Percentiles rank a stretch among this genome's conserved stretches.
Conservation (phyloP, 139 green algal species). For the Desmodesmus armatus region DNA sequence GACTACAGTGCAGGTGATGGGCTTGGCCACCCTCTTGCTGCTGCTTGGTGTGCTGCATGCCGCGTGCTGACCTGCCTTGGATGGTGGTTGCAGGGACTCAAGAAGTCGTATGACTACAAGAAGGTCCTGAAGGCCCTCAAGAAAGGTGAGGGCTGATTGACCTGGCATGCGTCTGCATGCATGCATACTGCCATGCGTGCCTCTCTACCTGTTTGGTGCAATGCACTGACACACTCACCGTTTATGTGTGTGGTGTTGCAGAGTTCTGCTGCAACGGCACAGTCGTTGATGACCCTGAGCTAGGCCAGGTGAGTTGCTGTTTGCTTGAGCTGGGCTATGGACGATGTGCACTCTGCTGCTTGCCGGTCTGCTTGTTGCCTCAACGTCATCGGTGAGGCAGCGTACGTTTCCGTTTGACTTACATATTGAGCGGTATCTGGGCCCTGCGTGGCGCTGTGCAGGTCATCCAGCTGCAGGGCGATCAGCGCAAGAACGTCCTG, state of each 20-base stretch:
- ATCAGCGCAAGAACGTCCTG: slow-evolving; percentile 99
- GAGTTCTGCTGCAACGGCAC: slow-evolving; percentile 99
- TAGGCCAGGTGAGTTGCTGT: slow-evolving; percentile 80
- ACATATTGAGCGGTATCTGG: background rate
- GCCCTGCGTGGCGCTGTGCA: slow-evolving; percentile 27
- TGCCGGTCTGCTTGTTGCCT: too few relatives aligned
- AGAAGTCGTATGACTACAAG: slow-evolving; percentile 96
- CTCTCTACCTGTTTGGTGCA: background rate
- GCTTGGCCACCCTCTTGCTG: background rate
- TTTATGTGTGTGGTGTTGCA: slow-evolving; percentile 41
- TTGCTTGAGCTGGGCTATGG: too few relatives aligned
- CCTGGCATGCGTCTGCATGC: background rate
- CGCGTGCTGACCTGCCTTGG: too few relatives aligned
- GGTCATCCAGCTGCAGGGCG: slow-evolving; percentile 98
- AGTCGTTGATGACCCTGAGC: slow-evolving; percentile 97
- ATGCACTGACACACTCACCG: background rate
- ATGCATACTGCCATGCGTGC: background rate
- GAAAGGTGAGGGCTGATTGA: slow-evolving; percentile 76
- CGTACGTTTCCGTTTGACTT: slow-evolving; percentile 1
- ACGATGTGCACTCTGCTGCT: too few relatives aligned
- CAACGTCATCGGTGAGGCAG: too few relatives aligned
- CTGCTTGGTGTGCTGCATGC: background rate
- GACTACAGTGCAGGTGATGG: slow-evolving; percentile 92
- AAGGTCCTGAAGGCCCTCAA: slow-evolving; percentile 99
- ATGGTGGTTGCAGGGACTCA: slow-evolving; percentile 79